Evolutionary conservation across 768 basidiomycete species (phyloP), one percentile per base, ranked within the genome.

Genomic region (Podaxis mareebaensis): DNA sequence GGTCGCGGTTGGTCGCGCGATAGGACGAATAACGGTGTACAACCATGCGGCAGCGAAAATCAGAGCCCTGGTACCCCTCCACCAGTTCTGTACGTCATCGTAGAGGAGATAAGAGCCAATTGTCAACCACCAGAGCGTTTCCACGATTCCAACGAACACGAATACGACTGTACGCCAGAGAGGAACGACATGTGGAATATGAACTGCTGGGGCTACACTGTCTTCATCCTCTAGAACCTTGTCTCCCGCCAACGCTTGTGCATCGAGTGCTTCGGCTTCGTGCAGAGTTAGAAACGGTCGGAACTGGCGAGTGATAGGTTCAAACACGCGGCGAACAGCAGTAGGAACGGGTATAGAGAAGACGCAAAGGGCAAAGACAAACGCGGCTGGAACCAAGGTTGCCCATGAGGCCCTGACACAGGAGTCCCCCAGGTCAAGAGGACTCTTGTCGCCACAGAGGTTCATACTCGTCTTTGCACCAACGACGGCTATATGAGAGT

Each of bases 11-110:
- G 87, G 85, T 42, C 76, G 76, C 30, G 80, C 68, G 13, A 88
- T 74, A 1, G 88, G 85, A 52, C 85, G 84, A 22, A 80, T 67
- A 20, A 84, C 74, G 0, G 88, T 85, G 67, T 91, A 92, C 42
- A 90, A 71, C 92, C 92, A 93, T 3, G 85, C 76, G 0, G 75
- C 65, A 0, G 85, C 84, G 26, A 84, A 68, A 33, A 89, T 69
- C 53, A 89, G 74, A 0, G 61, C 61, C 30, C 61, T 36, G 15
- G 36, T 24, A 13, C 54, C 54, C 22, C 10, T 56, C 61, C 61
- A 63, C 55, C 54, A 52, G 30, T 67, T 66, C 22, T 69, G 58
- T 0, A 69, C 61, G 22, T 80, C 72, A 42, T 74, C 74, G n/a
- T 82, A 77, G 15, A 87, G 66, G 15, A 69, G 68, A 70, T 84